Base-by-base conservation (phyloP, 768 basidiomycete species). In the Leccinum truebloodii region DNA sequence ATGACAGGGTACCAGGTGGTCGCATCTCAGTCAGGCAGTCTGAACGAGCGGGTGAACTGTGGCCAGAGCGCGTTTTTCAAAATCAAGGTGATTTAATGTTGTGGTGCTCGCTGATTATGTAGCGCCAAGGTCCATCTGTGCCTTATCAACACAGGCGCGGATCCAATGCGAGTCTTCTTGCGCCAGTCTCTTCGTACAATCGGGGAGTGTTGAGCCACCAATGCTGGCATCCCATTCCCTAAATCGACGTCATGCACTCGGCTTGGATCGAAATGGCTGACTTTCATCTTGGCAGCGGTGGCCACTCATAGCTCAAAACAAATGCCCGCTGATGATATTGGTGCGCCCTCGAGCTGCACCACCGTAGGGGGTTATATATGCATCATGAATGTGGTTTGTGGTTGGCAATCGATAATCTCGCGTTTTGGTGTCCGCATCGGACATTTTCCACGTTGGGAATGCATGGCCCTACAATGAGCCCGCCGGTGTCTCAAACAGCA, bases 241-340 rank as follows among this genome's bases (percentile, higher is more conserved):
- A 10, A 46, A 46, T 46, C 20, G 44, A 46, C 12, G 44, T 44
- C 12, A 22, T 20, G 46, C 20, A 22, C 20, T 49, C 13, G 6
- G 12, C 48, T 24, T 22, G 24, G 22, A 48, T 48, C 13, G 22
- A 22, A 13, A 49, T 49, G 16, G 12, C 8, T 26, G 14, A 14
- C 7, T 49, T 49, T 49, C 24, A 26, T 14, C 48, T 14, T 26
- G 14, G 48, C 14, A 16, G 16, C 16, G 24, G 48, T 49, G 48
- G 8, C 24, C 7, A 7, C 48, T 26, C 48, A 14, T 9, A 12
- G 9, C 41, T 44, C 3, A 49, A 18, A 50, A 1, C 9, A 18
- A 51, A 13, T 26, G 56, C 56, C 56, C 62, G 39, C 39, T 28
- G 57, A 54, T 39, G 46, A 63, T 34, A 46, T 59, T 34, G 4